Evolutionary conservation across 2,329 filamentous ascomycete genomes (phyloP).

Genomic region (Phyllosticta paracitricarpa): DNA sequence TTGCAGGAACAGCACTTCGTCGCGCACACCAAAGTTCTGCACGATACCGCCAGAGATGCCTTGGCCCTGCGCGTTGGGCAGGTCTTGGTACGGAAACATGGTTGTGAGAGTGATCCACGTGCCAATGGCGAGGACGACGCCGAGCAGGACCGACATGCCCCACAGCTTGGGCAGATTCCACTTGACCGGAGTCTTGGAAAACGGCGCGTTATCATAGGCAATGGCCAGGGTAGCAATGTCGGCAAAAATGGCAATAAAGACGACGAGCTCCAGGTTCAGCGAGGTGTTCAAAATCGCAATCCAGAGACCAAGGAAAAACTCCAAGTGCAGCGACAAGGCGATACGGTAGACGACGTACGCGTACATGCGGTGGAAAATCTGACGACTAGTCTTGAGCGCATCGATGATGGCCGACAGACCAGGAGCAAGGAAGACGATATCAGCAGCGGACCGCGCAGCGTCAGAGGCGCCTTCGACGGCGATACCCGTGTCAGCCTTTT

Average conservation of each 20-base stretch:
- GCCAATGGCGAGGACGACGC: constrained; percentile 68
- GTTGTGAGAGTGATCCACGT: constrained; percentile 87
- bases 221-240: constrained; percentile 88
- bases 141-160: constrained; percentile 82
- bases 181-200: constrained; percentile 77
- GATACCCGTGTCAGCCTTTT: constrained; percentile 95
- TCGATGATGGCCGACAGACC: constrained; percentile 89
- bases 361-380: constrained; percentile 97
- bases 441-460: constrained; percentile 79
- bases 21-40: constrained; percentile 75
- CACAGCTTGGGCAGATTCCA: constrained; percentile 93
- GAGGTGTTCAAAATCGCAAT: constrained; percentile 78
- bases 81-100: constrained; percentile 48
- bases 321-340: constrained; percentile 79
- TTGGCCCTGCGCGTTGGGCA: constrained; percentile 27
- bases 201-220: constrained; percentile 86
- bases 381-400: constrained; percentile 82
- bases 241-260: constrained; percentile 92
- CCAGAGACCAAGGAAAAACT: constrained; percentile 87
- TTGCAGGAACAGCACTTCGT: constrained; percentile 79
- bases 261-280: constrained; percentile 76
- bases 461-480: constrained; percentile 88
- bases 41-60: constrained; percentile 70
- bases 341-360: constrained; percentile 94
- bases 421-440: constrained; percentile 88